Percentiles rank a stretch among this genome's conserved stretches.
Conservation (phyloP, 1,139 yeast genomes). For the Yueomyces sp. region DNA sequence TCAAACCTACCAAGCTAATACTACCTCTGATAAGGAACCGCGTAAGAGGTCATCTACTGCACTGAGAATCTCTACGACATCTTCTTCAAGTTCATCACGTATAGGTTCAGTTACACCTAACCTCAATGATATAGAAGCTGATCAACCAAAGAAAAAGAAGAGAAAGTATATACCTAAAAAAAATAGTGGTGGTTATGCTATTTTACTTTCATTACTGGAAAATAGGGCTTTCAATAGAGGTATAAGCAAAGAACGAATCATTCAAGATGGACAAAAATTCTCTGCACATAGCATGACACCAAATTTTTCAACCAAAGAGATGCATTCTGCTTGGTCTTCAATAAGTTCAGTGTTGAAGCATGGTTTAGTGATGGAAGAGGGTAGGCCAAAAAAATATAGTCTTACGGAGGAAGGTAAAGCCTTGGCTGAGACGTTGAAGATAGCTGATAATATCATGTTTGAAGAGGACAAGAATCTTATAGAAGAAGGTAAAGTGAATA, state of each 20-base stretch:
- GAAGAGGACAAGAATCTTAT: constrained; percentile 2
- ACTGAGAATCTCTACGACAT: constrained; percentile 2
- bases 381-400: constrained; percentile 48
- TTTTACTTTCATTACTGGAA: constrained; percentile 49
- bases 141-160: constrained; percentile 20
- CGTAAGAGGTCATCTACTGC: constrained; percentile 9
- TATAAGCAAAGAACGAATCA: constrained; percentile 48
- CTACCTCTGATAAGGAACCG: not conserved
- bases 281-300: constrained; percentile 55
- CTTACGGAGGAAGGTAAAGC: constrained; percentile 64
- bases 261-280: constrained; percentile 42
- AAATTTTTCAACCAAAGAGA: constrained; percentile 49
- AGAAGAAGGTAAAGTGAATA: constrained; percentile 8
- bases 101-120: not conserved
- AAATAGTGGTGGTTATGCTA: constrained; percentile 82
- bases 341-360: constrained; percentile 51
- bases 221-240: constrained; percentile 40
- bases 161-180: constrained; percentile 59
- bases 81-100: not conserved
- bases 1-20: not conserved
- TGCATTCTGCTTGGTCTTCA: constrained; percentile 72
- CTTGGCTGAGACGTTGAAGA: constrained; percentile 47
- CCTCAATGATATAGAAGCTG: constrained; percentile 2
- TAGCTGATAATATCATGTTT: constrained; percentile 29
- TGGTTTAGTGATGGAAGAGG: constrained; percentile 42